These are phyloP conservation scores for Cryphonectria japonica DNA, from an alignment of 2,329 filamentous ascomycete species.

Conservation along the genomic window DNA sequence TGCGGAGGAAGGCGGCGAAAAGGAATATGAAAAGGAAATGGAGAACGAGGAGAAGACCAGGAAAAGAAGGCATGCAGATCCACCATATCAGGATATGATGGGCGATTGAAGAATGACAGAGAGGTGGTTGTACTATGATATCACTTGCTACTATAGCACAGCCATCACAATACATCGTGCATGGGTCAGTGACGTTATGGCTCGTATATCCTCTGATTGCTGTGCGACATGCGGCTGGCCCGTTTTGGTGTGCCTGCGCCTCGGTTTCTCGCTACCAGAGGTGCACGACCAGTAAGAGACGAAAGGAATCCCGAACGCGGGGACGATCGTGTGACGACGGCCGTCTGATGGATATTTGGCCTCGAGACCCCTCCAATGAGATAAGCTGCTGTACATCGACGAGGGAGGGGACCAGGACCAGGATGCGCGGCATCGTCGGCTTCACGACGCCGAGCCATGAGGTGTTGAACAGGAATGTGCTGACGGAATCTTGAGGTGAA, in stretches of 20 bases:
- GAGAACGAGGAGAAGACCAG: background rate
- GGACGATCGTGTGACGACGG: background rate
- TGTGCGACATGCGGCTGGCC: slow-evolving; percentile 1
- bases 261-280: background rate
- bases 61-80: background rate
- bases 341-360: background rate
- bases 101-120: background rate
- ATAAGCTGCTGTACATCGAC: background rate
- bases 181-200: background rate
- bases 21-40: background rate
- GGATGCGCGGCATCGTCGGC: background rate
- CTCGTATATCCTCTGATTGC: background rate
- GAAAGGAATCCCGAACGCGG: background rate
- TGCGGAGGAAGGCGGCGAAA: background rate
- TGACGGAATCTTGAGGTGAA: background rate
- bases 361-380: slow-evolving; percentile 1
- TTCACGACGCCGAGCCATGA: background rate
- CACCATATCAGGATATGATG: background rate
- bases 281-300: background rate
- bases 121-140: background rate
- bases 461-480: background rate
- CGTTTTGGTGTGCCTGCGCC: background rate
- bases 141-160: background rate
- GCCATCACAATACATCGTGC: too few relatives aligned
- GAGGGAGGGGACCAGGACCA: background rate